A percentile compares a stretch with the other conserved stretches of the same genome.
phyloP scores from a whole-genome alignment of 2,329 filamentous ascomycete species.

The Chaetomiaceae sp. region DNA sequence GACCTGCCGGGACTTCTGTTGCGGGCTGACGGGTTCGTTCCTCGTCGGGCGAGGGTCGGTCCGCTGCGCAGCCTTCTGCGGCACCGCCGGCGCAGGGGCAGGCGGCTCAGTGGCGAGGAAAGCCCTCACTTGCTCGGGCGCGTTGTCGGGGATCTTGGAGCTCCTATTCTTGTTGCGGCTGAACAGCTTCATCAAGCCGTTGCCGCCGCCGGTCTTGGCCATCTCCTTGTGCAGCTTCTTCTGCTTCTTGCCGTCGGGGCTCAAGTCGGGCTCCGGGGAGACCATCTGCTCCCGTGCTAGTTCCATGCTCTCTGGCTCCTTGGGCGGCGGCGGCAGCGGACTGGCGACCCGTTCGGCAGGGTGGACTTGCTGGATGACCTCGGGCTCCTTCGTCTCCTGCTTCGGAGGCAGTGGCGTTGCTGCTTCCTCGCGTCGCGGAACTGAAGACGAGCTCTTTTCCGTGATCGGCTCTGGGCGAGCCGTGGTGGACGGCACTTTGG shows the following conservation, averaged over 20 bases:
- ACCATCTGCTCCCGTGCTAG: conserved; percentile 32
- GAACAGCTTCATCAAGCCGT: conserved; percentile 60
- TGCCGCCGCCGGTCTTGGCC: conserved; percentile 28
- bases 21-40: conserved; percentile 19
- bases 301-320: conserved; percentile 32
- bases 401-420: conserved; percentile 23
- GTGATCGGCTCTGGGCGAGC: conserved; percentile 23
- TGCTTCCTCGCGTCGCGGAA: conserved; percentile 12
- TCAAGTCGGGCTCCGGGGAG: conserved; percentile 36
- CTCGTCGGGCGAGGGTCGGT: conserved; percentile 20
- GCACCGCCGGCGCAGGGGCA: conserved; percentile 21
- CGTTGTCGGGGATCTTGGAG: conserved; percentile 51
- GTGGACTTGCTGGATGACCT: conserved; percentile 31
- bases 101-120: conserved; percentile 40
- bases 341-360: conserved; percentile 32
- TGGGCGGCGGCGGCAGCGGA: conserved; percentile 34
- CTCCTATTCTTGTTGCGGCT: conserved; percentile 55
- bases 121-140: conserved; percentile 44
- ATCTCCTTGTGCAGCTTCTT: conserved; percentile 53
- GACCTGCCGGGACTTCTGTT: conserved; percentile 19
- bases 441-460: conserved; percentile 22
- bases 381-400: conserved; percentile 34
- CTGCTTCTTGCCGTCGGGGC: conserved; percentile 42
- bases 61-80: conserved; percentile 21
- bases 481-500: conserved; percentile 32